Conservation (phyloP, 257 asterid species). For the Lycium ferocissimum region DNA sequence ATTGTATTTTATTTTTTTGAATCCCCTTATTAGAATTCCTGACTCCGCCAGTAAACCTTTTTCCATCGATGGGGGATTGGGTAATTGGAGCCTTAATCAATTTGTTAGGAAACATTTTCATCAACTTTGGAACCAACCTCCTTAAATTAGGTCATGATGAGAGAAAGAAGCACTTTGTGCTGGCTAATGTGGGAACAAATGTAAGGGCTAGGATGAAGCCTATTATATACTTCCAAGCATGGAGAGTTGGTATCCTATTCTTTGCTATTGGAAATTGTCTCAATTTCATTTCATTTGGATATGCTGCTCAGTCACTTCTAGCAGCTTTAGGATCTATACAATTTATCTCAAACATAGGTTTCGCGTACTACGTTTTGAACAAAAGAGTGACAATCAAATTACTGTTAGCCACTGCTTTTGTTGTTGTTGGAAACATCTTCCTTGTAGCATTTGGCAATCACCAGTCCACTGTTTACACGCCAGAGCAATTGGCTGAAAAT, state of each 20-base stretch:
- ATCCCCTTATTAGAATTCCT: not conserved
- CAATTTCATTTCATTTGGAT: constrained; percentile 94
- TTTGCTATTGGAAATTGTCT: constrained; percentile 87
- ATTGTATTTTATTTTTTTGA: not conserved
- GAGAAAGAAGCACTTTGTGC: constrained; percentile 62
- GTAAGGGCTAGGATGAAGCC: constrained; percentile 72
- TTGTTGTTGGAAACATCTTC: constrained; percentile 93
- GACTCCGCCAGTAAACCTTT: not conserved
- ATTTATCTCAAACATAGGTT: constrained; percentile 87
- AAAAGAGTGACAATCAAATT: constrained; percentile 79
- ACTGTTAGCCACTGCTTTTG: constrained; percentile 83
- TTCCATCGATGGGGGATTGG: constrained; percentile 81
- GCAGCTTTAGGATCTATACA: constrained; percentile 97
- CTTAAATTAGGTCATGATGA: constrained; percentile 89
- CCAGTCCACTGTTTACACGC: constrained; percentile 92
- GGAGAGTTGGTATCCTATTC: constrained; percentile 92
- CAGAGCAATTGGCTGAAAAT: constrained; percentile 90
- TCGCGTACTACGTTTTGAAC: constrained; percentile 77
- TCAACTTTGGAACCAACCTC: constrained; percentile 94
- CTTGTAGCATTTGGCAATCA: constrained; percentile 99
- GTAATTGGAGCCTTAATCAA: constrained; percentile 87
- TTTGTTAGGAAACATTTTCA: constrained; percentile 82
- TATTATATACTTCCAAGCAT: constrained; percentile 79
- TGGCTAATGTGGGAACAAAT: constrained; percentile 57
- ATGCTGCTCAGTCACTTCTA: constrained; percentile 99